These are phyloP conservation scores for Trichoderma sp. DNA, from an alignment of 2,329 filamentous ascomycete genomes.

Conservation along the genomic window DNA sequence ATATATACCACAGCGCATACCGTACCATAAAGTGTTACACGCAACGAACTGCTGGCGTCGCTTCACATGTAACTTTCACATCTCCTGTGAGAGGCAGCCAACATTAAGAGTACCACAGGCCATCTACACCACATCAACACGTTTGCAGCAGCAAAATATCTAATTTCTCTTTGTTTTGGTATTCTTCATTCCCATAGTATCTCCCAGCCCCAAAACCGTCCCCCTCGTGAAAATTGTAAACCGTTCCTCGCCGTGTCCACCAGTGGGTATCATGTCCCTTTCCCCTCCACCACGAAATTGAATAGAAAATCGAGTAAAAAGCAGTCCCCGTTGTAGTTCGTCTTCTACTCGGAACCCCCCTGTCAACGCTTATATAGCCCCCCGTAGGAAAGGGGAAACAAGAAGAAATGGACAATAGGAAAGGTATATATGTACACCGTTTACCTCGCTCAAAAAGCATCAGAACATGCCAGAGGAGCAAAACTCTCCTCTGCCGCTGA, in stretches of 20 bases:
- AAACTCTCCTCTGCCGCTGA: background rate
- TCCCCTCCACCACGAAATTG: background rate
- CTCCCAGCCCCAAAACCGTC: background rate
- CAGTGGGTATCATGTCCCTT: conserved; percentile 23
- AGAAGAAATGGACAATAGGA: background rate
- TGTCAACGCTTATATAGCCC: background rate
- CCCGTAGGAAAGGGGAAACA: background rate
- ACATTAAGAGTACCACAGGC: too few relatives aligned
- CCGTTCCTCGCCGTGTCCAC: background rate
- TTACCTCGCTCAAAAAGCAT: background rate
- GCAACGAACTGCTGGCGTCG: too few relatives aligned
- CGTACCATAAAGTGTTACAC: too few relatives aligned
- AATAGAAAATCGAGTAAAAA: background rate
- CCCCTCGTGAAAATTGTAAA: background rate
- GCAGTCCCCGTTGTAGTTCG: background rate
- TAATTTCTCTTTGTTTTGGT: background rate
- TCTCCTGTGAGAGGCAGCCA: too few relatives aligned
- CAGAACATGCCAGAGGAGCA: background rate
- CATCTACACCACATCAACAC: too few relatives aligned
- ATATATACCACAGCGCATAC: too few relatives aligned
- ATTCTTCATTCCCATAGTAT: background rate
- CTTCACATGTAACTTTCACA: too few relatives aligned
- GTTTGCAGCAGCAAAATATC: too few relatives aligned
- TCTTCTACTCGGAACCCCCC: background rate
- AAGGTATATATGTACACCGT: conserved; percentile 11